A percentile compares a stretch with the other conserved stretches of the same genome.
Evolutionary conservation across 2,329 filamentous ascomycete genomes (phyloP).

Genomic region (Trichoderma oligosporum): DNA sequence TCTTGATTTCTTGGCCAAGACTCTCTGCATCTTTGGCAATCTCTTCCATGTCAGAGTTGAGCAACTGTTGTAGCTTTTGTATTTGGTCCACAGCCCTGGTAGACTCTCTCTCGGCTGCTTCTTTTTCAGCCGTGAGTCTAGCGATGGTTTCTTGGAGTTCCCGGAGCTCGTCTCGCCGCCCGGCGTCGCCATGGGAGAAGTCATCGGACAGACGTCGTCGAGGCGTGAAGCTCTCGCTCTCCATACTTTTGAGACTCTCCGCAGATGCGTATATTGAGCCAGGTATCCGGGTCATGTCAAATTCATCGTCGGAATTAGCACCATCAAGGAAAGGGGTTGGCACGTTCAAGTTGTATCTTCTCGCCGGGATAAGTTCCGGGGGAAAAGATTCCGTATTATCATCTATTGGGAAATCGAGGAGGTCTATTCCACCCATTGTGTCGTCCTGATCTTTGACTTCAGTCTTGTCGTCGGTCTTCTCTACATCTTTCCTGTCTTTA

Average conservation of each 20-base stretch:
- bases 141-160: slow-evolving; percentile 22
- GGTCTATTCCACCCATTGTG: slow-evolving; percentile 3
- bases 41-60: slow-evolving; percentile 26
- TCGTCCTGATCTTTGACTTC: not conserved
- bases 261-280: slow-evolving; percentile 12
- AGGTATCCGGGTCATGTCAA: slow-evolving; percentile 6
- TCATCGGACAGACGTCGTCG: slow-evolving; percentile 11
- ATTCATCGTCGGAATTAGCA: slow-evolving; percentile 14
- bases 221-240: slow-evolving; percentile 11
- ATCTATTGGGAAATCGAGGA: slow-evolving; percentile 11
- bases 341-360: slow-evolving; percentile 9
- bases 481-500: not conserved
- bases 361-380: slow-evolving; percentile 3
- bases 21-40: slow-evolving; percentile 26
- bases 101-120: slow-evolving; percentile 32
- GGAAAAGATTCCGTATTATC: slow-evolving; percentile 5
- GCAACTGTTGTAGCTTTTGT: slow-evolving; percentile 26
- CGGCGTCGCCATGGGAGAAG: not conserved
- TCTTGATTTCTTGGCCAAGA: slow-evolving; percentile 23
- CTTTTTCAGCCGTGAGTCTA: slow-evolving; percentile 26
- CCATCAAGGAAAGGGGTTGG: not conserved
- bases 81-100: slow-evolving; percentile 27
- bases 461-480: not conserved
- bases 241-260: slow-evolving; percentile 14
- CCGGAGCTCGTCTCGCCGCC: slow-evolving; percentile 9